Conservation (phyloP, 352 stramenopile species). For the Phytophthora pistaciae region DNA sequence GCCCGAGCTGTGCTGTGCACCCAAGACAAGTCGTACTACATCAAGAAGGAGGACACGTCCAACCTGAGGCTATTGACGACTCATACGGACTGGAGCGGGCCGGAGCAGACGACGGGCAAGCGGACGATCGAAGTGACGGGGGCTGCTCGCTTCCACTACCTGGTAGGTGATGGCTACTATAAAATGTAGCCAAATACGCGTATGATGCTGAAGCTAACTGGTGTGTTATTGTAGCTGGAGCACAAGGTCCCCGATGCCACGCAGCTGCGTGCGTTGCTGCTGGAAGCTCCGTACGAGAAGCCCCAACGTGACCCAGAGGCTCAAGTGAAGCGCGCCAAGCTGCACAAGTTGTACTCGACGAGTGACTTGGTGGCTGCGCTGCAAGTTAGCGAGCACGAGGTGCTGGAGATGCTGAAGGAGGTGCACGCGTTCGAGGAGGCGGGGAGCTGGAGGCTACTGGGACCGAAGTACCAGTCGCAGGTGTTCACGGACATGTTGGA, state of each 20-base stretch:
- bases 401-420: constrained; percentile 64
- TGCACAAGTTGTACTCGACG: constrained; percentile 67
- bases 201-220: neutral
- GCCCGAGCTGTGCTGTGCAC: constrained; percentile 82
- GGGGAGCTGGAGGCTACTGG: constrained; percentile 73
- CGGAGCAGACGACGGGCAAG: constrained; percentile 28
- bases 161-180: constrained; percentile 39
- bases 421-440: constrained; percentile 80
- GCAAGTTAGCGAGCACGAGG: constrained; percentile 73
- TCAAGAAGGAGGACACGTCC: constrained; percentile 86
- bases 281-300: constrained; percentile 72
- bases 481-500: constrained; percentile 85
- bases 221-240: constrained; percentile 53
- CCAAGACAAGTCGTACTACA: constrained; percentile 68
- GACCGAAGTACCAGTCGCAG: constrained; percentile 56
- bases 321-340: constrained; percentile 56
- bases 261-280: constrained; percentile 66
- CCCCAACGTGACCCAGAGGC: constrained; percentile 14
- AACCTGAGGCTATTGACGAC: constrained; percentile 80
- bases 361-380: constrained; percentile 65
- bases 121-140: constrained; percentile 60
- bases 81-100: constrained; percentile 58
- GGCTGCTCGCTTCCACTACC: constrained; percentile 70
- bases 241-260: constrained; percentile 64
- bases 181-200: neutral